Percentiles rank a stretch among this genome's conserved stretches.
phyloP scores from a whole-genome alignment of 257 asterid genomes.

The Nicotiana knightiana region DNA sequence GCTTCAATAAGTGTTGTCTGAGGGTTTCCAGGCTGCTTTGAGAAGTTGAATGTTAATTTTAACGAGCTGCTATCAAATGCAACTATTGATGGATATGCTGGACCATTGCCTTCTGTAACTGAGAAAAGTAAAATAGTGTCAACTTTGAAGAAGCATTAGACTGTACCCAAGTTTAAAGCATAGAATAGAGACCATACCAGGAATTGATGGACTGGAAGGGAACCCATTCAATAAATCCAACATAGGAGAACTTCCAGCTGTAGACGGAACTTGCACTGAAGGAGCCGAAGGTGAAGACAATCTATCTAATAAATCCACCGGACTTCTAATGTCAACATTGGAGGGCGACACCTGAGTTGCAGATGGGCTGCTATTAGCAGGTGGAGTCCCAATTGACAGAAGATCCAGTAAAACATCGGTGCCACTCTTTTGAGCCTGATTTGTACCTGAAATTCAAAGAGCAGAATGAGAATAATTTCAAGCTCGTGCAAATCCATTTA shows the following conservation, averaged over 20 bases:
- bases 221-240: conserved; percentile 82
- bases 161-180: conserved; percentile 11
- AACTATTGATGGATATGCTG: conserved; percentile 62
- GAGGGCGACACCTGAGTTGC: conserved; percentile 44
- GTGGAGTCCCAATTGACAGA: conserved; percentile 78
- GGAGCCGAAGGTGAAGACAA: conserved; percentile 52
- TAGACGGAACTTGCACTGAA: conserved; percentile 33
- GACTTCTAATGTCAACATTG: conserved; percentile 40
- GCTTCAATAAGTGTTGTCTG: conserved; percentile 75
- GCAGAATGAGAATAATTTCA: not conserved
- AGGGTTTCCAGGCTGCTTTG: conserved; percentile 70
- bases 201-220: conserved; percentile 43
- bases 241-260: conserved; percentile 63
- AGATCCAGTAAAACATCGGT: conserved; percentile 75
- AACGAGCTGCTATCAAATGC: conserved; percentile 85
- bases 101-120: conserved; percentile 57
- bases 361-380: conserved; percentile 51
- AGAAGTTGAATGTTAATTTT: conserved; percentile 62
- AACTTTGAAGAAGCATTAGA: conserved; percentile 12
- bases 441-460: conserved; percentile 42
- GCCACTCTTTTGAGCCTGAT: conserved; percentile 51
- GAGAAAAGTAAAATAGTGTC: conserved; percentile 12
- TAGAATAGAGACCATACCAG: conserved; percentile 40
- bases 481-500: not conserved
- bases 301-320: conserved; percentile 43